Evolutionary conservation across 352 stramenopile genomes (phyloP).

Genomic region (Phytophthora idaei): DNA sequence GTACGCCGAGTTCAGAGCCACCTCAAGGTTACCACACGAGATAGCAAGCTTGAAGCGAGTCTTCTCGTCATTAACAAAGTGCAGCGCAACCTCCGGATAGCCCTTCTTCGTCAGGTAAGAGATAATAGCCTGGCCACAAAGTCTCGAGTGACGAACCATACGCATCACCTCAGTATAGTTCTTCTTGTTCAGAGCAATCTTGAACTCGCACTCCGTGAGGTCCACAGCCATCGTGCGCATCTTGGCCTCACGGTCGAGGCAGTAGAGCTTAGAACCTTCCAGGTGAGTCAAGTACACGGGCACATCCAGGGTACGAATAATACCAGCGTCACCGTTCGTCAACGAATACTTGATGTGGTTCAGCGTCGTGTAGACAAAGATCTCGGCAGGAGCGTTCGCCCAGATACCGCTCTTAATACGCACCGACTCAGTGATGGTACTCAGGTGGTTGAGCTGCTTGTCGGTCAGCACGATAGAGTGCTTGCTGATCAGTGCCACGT

Average conservation of each 20-base stretch:
- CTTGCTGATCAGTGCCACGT: conserved; percentile 98
- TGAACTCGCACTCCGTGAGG: conserved; percentile 99
- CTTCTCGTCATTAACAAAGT: conserved; percentile 99
- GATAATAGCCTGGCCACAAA: conserved; percentile 99
- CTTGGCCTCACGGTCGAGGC: conserved; percentile 97
- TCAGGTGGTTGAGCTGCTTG: conserved; percentile 98
- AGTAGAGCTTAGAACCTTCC: conserved; percentile 95
- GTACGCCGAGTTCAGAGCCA: conserved; percentile 97
- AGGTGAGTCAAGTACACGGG: conserved; percentile 97
- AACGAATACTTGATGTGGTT: conserved; percentile 95
- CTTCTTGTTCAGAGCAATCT: conserved; percentile 94
- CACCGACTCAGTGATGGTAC: conserved; percentile 97
- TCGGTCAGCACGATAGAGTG: conserved; percentile 97
- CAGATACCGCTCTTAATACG: conserved; percentile 95
- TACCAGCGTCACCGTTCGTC: conserved; percentile 95
- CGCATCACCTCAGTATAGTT: conserved; percentile 99
- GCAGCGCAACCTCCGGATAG: conserved; percentile 99
- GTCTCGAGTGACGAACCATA: conserved; percentile 96
- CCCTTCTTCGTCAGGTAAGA: conserved; percentile 99
- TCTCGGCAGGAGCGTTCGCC: conserved; percentile 89
- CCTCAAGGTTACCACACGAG: conserved; percentile 99
- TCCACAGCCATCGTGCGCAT: conserved; percentile 97
- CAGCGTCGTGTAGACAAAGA: conserved; percentile 99
- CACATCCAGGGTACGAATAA: conserved; percentile 98
- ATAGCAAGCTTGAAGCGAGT: conserved; percentile 98